Conservation (phyloP, 306 rosid species). For the Vicia villosa region DNA sequence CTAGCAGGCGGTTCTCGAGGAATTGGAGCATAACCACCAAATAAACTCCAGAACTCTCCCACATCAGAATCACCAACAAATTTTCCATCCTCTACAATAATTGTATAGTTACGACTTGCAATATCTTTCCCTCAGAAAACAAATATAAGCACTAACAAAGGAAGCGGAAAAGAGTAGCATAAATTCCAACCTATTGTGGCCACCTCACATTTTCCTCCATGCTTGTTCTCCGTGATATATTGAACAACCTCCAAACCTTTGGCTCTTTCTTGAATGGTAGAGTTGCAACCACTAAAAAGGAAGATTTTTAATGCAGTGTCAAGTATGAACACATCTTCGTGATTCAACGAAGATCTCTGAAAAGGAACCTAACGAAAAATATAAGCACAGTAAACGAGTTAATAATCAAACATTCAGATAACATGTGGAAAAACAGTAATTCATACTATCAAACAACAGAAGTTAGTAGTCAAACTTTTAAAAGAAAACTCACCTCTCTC, state of each 20-base stretch:
- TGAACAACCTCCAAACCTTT: conserved; percentile 93
- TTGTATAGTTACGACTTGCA: conserved; percentile 33
- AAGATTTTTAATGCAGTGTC: conserved; percentile 89
- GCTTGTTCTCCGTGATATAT: conserved; percentile 83
- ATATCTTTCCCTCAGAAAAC: conserved; percentile 22
- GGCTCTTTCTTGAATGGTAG: conserved; percentile 94
- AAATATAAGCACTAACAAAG: conserved; percentile 10
- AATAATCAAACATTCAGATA: not conserved
- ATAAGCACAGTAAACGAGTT: not conserved
- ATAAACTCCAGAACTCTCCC: conserved; percentile 97
- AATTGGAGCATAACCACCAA: conserved; percentile 97
- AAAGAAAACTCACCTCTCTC: conserved; percentile 69
- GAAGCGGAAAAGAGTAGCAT: not conserved
- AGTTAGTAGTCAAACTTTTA: conserved; percentile 22
- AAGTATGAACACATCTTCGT: conserved; percentile 84
- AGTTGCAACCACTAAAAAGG: conserved; percentile 92
- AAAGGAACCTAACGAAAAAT: conserved; percentile 70
- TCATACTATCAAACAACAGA: conserved; percentile 13
- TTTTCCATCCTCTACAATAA: conserved; percentile 91
- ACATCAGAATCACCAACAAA: conserved; percentile 93
- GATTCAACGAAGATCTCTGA: conserved; percentile 84
- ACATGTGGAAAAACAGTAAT: not conserved
- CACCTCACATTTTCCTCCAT: conserved; percentile 77
- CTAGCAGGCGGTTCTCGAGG: conserved; percentile 71
- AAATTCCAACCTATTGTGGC: conserved; percentile 80